Evolutionary conservation across 2,329 filamentous ascomycete species (phyloP), one percentile per base, ranked within the genome.

Genomic region (Beauveria medogensis): DNA sequence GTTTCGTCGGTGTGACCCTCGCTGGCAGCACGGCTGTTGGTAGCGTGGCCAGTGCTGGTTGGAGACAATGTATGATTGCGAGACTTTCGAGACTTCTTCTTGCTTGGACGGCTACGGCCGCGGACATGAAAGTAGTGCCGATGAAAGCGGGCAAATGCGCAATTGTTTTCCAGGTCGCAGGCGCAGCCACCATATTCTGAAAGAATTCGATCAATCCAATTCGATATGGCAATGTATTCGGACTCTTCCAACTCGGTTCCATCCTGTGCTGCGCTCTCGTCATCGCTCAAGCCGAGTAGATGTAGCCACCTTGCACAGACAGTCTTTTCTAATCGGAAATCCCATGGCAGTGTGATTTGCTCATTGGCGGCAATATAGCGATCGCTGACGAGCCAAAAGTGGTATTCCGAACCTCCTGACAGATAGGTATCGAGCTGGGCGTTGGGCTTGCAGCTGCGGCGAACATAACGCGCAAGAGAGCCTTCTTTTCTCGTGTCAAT

Each of bases 401-500:
- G 91, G 69, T 93, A 96, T 65, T 93, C 88, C 1, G 86, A 87
- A 3, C 83, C 82, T 52, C 86, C 87, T 2, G 90, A 90, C 53
- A 97, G 83, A 65, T 92, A 90, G 0, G 92, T 95, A 70, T 94
- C 92, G 67, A 97, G 79, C 37, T 84, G 82, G n/a, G 94, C 85
- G 69, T 97, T 99, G 1, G 94, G 91, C 63, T 84, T 86, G 76
- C 94, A 99, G 68, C 94, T 97, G 65, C 93, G 85, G 61, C 94
- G 86, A n/a, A 95, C 86, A 70, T 94, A 97, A 50, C 94, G 89
- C 61, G 94, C 86, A 41, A 86, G 78, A 5, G 91, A 96, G 24
- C 93, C 94, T 76, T 96, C 91, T 71, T 84, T 85, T 63, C 94
- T 83, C 10, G 92, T 94, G 73, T 97, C 94, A 69, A 99, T 94